A percentile compares a stretch with the other conserved stretches of the same genome.
Evolutionary conservation across 805 yeast genomes (phyloP).

Genomic region (Starmera amethionina): DNA sequence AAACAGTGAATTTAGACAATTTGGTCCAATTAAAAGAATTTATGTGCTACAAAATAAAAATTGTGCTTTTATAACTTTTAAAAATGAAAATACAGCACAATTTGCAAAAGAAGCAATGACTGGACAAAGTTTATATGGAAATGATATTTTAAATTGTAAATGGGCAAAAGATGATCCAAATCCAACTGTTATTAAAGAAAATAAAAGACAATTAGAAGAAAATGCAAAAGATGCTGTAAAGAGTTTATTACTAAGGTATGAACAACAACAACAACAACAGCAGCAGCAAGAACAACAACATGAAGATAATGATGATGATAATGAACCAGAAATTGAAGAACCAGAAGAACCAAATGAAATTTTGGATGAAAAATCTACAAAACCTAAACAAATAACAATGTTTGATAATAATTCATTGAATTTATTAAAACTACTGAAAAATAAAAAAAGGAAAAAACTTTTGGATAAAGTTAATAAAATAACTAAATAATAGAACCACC

Average conservation of each 20-base stretch:
- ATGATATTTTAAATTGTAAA: constrained; percentile 58
- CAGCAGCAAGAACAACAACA: constrained; percentile 15
- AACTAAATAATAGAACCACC: background rate
- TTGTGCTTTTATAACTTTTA: constrained; percentile 72
- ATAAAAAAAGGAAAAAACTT: background rate
- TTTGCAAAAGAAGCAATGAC: constrained; percentile 95
- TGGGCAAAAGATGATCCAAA: constrained; percentile 93
- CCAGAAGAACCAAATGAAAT: background rate
- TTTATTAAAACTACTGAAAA: constrained; percentile 3
- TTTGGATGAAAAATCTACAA: background rate
- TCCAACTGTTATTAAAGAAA: constrained; percentile 41
- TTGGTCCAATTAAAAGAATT: constrained; percentile 67
- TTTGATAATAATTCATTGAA: constrained; percentile 2
- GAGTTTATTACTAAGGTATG: constrained; percentile 26
- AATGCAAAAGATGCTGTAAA: constrained; percentile 32
- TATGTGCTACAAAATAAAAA: constrained; percentile 50
- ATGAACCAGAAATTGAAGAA: constrained; percentile 8
- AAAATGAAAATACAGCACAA: constrained; percentile 68
- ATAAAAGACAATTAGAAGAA: constrained; percentile 26
- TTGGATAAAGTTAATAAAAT: background rate
- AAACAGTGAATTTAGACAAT: constrained; percentile 50
- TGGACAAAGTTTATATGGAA: constrained; percentile 60
- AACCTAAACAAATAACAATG: background rate
- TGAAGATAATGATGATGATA: constrained; percentile 18
- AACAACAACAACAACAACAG: constrained; percentile 13